Percentiles rank a stretch among this genome's conserved stretches.
These are phyloP conservation scores for Hypoxylon sp. DNA, from an alignment of 2,329 filamentous ascomycete genomes.

Conservation along the genomic window DNA sequence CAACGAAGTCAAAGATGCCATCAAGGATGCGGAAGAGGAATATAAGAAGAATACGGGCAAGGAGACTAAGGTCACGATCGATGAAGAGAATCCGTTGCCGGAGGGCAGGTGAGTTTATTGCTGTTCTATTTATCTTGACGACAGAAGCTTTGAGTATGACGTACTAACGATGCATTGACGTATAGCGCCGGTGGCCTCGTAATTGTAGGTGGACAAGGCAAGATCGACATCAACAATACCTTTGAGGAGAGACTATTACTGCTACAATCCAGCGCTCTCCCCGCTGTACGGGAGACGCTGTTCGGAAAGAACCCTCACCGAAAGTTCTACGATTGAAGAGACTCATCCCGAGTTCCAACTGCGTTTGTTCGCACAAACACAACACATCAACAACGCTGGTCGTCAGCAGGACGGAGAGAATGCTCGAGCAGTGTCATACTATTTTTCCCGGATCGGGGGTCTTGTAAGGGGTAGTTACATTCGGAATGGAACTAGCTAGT, in stretches of 20 bases:
- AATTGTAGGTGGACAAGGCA: slow-evolving; percentile 86
- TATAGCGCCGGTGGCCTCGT: slow-evolving; percentile 84
- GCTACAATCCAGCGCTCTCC: slow-evolving; percentile 87
- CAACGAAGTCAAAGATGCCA: slow-evolving; percentile 81
- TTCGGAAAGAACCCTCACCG: slow-evolving; percentile 97
- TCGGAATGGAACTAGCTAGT: slow-evolving; percentile 15
- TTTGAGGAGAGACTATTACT: slow-evolving; percentile 91
- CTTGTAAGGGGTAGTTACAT: slow-evolving; percentile 34
- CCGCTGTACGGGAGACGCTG: slow-evolving; percentile 85
- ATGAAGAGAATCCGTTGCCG: slow-evolving; percentile 84
- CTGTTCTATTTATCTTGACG: neutral
- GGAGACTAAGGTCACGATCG: slow-evolving; percentile 78
- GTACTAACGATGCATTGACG: slow-evolving; percentile 24
- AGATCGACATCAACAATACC: slow-evolving; percentile 99
- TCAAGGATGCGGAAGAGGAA: slow-evolving; percentile 81
- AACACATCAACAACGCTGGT: slow-evolving; percentile 22
- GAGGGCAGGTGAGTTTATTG: slow-evolving; percentile 81
- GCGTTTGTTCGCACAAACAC: slow-evolving; percentile 2
- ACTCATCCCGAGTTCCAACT: neutral
- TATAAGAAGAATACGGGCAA: slow-evolving; percentile 85
- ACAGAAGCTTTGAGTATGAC: neutral
- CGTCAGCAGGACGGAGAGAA: slow-evolving; percentile 20
- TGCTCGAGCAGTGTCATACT: slow-evolving; percentile 28
- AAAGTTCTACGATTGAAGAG: slow-evolving; percentile 87
- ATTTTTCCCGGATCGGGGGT: slow-evolving; percentile 16